Evolutionary conservation across 2,329 filamentous ascomycete genomes (phyloP).

Genomic region (Monilinia fructigena): DNA sequence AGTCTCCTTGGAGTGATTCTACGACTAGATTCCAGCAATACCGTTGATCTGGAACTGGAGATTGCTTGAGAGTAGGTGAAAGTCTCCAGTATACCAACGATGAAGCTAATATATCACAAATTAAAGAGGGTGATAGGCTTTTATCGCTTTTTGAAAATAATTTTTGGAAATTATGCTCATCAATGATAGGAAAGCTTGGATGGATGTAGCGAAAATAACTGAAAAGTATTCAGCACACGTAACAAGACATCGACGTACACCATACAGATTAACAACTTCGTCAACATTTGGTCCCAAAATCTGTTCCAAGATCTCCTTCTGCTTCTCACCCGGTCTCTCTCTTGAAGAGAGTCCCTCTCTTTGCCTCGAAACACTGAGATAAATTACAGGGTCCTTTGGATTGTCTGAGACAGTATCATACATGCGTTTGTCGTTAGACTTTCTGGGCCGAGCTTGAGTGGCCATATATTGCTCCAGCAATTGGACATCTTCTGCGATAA

Average conservation of each 20-base stretch:
- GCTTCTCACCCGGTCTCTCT: slow-evolving; percentile 47
- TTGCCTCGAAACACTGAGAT: slow-evolving; percentile 33
- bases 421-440: background rate
- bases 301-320: slow-evolving; percentile 56
- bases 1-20: slow-evolving; percentile 58
- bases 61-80: slow-evolving; percentile 44
- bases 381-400: slow-evolving; percentile 46
- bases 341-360: slow-evolving; percentile 42
- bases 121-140: slow-evolving; percentile 53
- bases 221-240: slow-evolving; percentile 2
- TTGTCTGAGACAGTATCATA: slow-evolving; percentile 42
- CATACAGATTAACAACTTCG: slow-evolving; percentile 51
- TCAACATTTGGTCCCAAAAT: slow-evolving; percentile 55
- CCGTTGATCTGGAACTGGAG: slow-evolving; percentile 55
- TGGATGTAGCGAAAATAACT: slow-evolving; percentile 58
- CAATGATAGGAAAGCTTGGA: slow-evolving; percentile 58
- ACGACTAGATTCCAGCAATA: slow-evolving; percentile 63
- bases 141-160: slow-evolving; percentile 44
- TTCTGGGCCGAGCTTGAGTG: slow-evolving; percentile 39
- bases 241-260: slow-evolving; percentile 23
- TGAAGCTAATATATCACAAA: slow-evolving; percentile 56
- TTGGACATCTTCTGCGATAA: slow-evolving; percentile 59
- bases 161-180: slow-evolving; percentile 6
- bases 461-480: slow-evolving; percentile 59
- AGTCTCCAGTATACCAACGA: slow-evolving; percentile 58